Conservation (phyloP, 2,329 filamentous ascomycete species). For the Ceratocystis colombiana region DNA sequence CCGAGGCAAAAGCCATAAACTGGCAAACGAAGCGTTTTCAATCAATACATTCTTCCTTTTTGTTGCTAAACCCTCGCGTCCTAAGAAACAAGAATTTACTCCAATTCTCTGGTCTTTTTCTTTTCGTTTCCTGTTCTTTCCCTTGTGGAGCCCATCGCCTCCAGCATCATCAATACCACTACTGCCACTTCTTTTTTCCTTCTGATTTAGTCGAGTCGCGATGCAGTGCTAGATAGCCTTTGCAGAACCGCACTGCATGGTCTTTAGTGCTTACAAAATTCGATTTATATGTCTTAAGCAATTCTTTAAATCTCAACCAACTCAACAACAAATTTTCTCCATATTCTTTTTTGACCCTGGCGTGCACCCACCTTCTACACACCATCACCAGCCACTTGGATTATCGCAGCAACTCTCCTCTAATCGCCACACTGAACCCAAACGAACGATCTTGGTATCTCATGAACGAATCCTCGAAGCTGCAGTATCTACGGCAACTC, state of each 20-base stretch:
- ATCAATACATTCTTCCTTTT: constrained; percentile 11
- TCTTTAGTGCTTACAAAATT: not conserved
- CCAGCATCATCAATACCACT: not conserved
- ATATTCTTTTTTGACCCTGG: not conserved
- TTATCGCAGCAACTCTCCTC: not conserved
- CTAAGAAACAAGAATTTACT: not conserved
- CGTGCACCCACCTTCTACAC: no score
- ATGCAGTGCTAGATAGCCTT: constrained; percentile 6
- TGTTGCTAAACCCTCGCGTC: not conserved
- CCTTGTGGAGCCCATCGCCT: not conserved
- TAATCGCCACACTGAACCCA: not conserved
- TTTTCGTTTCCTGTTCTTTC: not conserved
- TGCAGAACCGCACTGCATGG: constrained; percentile 5
- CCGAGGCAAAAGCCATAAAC: constrained; percentile 16
- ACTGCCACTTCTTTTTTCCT: not conserved
- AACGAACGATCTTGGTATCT: not conserved
- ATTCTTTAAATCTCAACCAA: not conserved
- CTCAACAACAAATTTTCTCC: not conserved
- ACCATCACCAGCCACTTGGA: constrained; percentile 11
- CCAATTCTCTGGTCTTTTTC: not conserved
- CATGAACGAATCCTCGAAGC: not conserved
- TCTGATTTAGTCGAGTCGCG: not conserved
- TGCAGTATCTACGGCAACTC: not conserved
- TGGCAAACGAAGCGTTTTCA: constrained; percentile 10
- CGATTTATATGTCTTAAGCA: no score